Percentiles rank a stretch among this genome's conserved stretches.
Conservation (phyloP, 768 basidiomycete species). For the Amanita exitialis region DNA sequence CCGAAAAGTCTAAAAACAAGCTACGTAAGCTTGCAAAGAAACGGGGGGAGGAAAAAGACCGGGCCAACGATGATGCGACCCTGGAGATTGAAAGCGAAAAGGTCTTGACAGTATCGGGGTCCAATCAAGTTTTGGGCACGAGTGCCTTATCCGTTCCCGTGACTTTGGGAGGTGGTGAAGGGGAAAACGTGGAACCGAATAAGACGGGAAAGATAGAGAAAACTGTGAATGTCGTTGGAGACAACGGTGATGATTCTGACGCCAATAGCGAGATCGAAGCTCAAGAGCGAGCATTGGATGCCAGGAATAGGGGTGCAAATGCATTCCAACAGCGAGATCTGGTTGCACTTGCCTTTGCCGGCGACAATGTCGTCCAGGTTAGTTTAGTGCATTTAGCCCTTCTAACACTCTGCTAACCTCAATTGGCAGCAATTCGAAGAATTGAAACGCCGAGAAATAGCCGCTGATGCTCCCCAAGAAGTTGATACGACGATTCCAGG, state of each 20-base stretch:
- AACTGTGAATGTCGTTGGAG: conserved; percentile 38
- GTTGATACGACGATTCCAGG: conserved; percentile 89
- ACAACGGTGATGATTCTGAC: conserved; percentile 38
- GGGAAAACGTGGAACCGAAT: not conserved
- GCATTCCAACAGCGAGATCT: conserved; percentile 89
- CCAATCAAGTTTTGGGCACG: not conserved
- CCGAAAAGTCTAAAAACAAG: conserved; percentile 63
- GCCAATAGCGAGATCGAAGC: conserved; percentile 59
- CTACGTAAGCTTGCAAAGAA: conserved; percentile 59
- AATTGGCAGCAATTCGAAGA: conserved; percentile 69
- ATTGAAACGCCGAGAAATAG: conserved; percentile 73
- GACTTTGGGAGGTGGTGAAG: not conserved
- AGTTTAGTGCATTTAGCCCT: conserved; percentile 16
- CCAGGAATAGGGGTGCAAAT: conserved; percentile 36
- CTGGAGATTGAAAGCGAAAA: conserved; percentile 67
- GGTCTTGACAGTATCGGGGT: conserved; percentile 26
- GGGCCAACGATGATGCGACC: conserved; percentile 60
- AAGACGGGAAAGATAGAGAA: not conserved
- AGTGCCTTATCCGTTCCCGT: not conserved
- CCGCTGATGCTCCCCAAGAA: conserved; percentile 78
- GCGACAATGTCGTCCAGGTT: conserved; percentile 87
- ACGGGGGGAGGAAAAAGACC: conserved; percentile 44
- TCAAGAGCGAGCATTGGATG: conserved; percentile 43
- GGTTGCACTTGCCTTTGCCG: conserved; percentile 92
- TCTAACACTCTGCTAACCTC: conserved; percentile 3